Evolutionary conservation across 2,329 filamentous ascomycete genomes (phyloP).

Genomic region (Fusarium citri): DNA sequence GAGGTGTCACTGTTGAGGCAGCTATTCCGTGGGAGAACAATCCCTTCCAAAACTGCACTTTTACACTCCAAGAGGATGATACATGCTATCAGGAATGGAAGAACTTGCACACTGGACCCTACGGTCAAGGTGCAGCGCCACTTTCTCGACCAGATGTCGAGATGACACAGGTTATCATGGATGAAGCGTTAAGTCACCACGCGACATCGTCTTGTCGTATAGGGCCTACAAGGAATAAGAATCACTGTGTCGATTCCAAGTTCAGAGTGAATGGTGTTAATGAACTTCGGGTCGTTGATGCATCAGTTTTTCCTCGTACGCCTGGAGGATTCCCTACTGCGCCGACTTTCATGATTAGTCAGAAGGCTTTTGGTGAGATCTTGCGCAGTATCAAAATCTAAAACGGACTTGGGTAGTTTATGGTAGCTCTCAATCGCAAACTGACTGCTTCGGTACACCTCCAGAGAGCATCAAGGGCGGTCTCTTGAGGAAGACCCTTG

Average conservation of each 20-base stretch:
- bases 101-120: conserved; percentile 29
- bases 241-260: conserved; percentile 65
- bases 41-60: conserved; percentile 18
- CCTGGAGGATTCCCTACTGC: conserved; percentile 31
- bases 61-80: conserved; percentile 41
- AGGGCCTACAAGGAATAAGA: conserved; percentile 62
- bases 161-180: conserved; percentile 59
- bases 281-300: conserved; percentile 69
- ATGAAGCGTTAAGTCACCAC: conserved; percentile 68
- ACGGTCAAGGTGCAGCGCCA: conserved; percentile 42
- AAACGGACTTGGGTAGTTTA: too few species aligned
- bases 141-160: conserved; percentile 57
- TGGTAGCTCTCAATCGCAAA: too few species aligned
- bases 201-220: conserved; percentile 67
- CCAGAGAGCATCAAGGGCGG: neutral
- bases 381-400: too few species aligned
- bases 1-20: conserved; percentile 37
- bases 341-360: conserved; percentile 30
- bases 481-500: neutral
- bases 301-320: conserved; percentile 61
- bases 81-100: conserved; percentile 52
- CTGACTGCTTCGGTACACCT: too few species aligned
- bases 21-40: conserved; percentile 30
- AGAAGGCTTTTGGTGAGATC: conserved; percentile 22
- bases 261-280: conserved; percentile 67